Evolutionary conservation across 805 yeast genomes (phyloP), one percentile per base, ranked within the genome.

Genomic region (Yamadazyma nakazawae): DNA sequence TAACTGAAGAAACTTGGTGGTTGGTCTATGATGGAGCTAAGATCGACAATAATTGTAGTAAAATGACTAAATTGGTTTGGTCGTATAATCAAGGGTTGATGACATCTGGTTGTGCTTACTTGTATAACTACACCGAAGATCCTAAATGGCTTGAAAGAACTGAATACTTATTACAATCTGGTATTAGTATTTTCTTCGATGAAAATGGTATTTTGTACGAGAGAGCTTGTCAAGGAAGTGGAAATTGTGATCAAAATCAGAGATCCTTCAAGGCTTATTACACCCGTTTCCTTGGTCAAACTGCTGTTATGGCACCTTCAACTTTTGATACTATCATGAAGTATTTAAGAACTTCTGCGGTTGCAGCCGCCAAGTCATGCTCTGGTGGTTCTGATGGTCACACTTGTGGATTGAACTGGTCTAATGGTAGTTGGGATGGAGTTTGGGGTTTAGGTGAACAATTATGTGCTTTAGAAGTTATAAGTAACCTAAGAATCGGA

Each of bases 201-300:
- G 67, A 69, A 45, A 53, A 64, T 35, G 49, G 54, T 39, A 68
- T 88, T 41, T 75, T 88, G 80, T 86, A 75, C 59, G 98, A 91
- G 63, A 84, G 85, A 6, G 89, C 96, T 1, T 91, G 97, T 66
- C 95, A 88, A 71, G 72, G 74, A 14, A 54, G 69, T 1, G 64
- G 63, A 21, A 71, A 75, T 34, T 91, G 98, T 72, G 80, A 88
- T 66, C 84, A 80, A 46, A 97, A 91, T 72, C 96, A 91, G 72
- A 76, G 96, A 49, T 81, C 94, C n/a, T 91, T 92, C 76, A 88
- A 87, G 70, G 96, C 96, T 1, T 86, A 84, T 56, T 76, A 88
- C 55, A 62, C 89, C 1, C 73, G 96, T 47, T 83, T 83, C 62
- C 64, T 91, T 61, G 94, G 90, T 1, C 67, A 80, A 45, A 84